Evolutionary conservation across 2,329 filamentous ascomycete species (phyloP).

Genomic region (Aspergillus tubingensis): DNA sequence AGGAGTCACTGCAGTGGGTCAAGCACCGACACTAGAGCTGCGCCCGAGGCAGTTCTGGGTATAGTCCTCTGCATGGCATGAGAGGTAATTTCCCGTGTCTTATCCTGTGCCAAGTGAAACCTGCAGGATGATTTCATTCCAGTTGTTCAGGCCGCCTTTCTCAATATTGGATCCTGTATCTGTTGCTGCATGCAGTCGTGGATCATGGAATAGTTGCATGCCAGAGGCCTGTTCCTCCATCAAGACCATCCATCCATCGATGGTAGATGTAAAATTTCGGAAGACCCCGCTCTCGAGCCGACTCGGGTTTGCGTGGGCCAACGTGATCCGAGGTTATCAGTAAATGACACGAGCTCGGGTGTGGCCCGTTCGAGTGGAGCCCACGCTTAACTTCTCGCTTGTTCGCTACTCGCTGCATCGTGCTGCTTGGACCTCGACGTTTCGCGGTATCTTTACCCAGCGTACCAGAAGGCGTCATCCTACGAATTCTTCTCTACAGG

Average conservation of each 20-base stretch:
- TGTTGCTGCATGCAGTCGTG: no score
- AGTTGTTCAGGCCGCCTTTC: background rate
- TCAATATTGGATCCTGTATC: background rate
- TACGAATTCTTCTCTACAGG: no score
- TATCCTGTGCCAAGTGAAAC: background rate
- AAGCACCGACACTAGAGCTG: background rate
- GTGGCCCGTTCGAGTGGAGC: background rate
- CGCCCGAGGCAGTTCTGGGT: background rate
- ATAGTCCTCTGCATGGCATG: background rate
- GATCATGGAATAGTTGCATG: no score
- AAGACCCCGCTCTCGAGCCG: background rate
- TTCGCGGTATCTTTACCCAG: no score
- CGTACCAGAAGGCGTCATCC: no score
- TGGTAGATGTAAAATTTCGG: background rate
- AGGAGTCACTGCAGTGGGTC: background rate
- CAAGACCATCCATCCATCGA: no score
- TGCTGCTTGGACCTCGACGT: no score
- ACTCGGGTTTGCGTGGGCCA: background rate
- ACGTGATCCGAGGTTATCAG: background rate
- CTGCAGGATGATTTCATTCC: background rate
- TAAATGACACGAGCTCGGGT: background rate
- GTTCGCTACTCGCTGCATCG: no score
- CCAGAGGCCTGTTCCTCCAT: no score
- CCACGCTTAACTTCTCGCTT: background rate
- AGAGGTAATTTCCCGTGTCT: background rate